A percentile compares a stretch with the other conserved stretches of the same genome.
Conservation (phyloP, 306 rosid species). For the Cercis canadensis region DNA sequence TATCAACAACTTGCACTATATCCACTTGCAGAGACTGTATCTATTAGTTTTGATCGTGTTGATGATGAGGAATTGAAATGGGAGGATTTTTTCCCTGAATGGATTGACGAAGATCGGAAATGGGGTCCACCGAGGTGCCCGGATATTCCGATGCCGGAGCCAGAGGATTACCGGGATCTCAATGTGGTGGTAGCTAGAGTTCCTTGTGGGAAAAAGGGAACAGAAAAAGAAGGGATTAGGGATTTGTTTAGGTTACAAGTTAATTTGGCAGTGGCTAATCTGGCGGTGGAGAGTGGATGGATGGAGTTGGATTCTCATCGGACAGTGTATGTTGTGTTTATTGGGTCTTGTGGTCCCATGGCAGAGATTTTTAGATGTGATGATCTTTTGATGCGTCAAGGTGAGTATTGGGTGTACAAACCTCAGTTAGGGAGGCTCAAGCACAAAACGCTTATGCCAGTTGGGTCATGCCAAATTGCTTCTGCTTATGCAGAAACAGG, state of each 20-base stretch:
- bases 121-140: conserved; percentile 62
- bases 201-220: conserved; percentile 53
- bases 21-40: conserved; percentile 27
- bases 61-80: conserved; percentile 42
- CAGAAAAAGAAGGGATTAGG: conserved; percentile 43
- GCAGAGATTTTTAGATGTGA: conserved; percentile 84
- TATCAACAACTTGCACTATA: conserved; percentile 10
- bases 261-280: conserved; percentile 79
- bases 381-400: conserved; percentile 58
- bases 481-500: conserved; percentile 67
- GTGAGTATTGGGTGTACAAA: conserved; percentile 58
- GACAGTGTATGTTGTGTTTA: conserved; percentile 63
- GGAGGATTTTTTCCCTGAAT: conserved; percentile 64
- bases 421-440: conserved; percentile 69
- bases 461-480: conserved; percentile 80
- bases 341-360: conserved; percentile 87
- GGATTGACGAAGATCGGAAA: conserved; percentile 65
- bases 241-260: conserved; percentile 74
- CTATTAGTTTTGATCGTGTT: conserved; percentile 44
- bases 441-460: conserved; percentile 69
- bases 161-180: conserved; percentile 44
- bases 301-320: conserved; percentile 33
- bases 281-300: conserved; percentile 65
- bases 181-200: conserved; percentile 63
- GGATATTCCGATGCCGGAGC: conserved; percentile 57